Conservation (phyloP, 768 basidiomycete species). For the Rhizopogon sp. region DNA sequence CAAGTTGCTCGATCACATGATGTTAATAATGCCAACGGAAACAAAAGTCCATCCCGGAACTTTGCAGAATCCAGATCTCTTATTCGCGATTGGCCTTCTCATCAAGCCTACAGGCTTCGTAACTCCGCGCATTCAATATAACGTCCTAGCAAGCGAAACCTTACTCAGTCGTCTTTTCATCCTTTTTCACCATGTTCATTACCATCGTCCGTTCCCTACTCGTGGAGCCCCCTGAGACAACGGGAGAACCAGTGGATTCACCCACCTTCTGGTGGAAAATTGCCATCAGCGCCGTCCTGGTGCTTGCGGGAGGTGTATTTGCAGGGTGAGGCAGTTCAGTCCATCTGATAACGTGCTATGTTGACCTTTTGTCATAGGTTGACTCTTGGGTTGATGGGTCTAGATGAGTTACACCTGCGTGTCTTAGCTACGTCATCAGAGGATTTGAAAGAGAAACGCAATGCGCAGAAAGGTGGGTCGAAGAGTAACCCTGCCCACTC, state of each 20-base stretch:
- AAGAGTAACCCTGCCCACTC: not conserved
- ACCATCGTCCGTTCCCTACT: constrained; percentile 2
- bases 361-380: constrained; percentile 40
- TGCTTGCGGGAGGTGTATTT: constrained; percentile 86
- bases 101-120: not conserved
- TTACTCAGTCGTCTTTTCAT: not conserved
- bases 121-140: not conserved
- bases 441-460: constrained; percentile 57
- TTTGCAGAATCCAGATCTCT: too few species aligned
- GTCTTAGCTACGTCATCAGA: constrained; percentile 82
- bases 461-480: constrained; percentile 64
- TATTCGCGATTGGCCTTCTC: not conserved
- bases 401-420: constrained; percentile 86
- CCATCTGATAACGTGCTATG: not conserved
- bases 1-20: too few species aligned
- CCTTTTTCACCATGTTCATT: constrained; percentile 12
- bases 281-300: constrained; percentile 57
- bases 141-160: not conserved
- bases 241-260: constrained; percentile 37
- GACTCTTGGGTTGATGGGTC: constrained; percentile 90
- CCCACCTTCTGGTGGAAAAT: constrained; percentile 76
- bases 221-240: not conserved
- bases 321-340: constrained; percentile 62
- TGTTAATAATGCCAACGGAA: too few species aligned
- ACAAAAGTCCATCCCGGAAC: too few species aligned